Evolutionary conservation across 371 early-diverging fungal species (phyloP), one percentile per base, ranked within the genome.

Genomic region (Apophysomyces sp.): DNA sequence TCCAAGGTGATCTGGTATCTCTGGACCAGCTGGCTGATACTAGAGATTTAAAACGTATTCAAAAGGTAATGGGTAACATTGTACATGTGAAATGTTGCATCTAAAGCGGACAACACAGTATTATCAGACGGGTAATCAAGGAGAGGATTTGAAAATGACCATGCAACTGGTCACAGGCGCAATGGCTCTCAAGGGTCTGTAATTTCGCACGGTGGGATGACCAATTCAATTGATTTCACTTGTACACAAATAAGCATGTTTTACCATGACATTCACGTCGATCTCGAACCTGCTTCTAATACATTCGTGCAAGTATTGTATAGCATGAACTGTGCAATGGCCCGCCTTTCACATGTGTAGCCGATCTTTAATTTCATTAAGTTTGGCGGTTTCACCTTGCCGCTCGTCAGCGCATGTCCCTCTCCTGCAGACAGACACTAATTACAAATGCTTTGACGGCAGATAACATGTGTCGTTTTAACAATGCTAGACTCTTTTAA

Each of bases 1-100:
- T 83, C 21, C 40, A 81, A 57, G 82, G 81, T 12, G 73, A 80
- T 4, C 28, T 78, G 30, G 63, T 65, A n/a, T 44, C 78, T 13
- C 55, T 83, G 27, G 57, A 63, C n/a, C 51, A 69, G 5, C 30
- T 81, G 16, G 61, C 51, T 0, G 21, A 61, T 12, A 34, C 71
- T 0, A 63, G 52, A 28, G 77, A 80, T 55, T 27, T 80, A 15
- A 59, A 66, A 6, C 27, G 18, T 0, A 72, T 83, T 28, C 61
- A 67, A 73, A 75, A 78, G 63, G 82, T 78, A 37, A 57, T 0
- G 21, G 15, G 32, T 18, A 18, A 40, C 51, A 2, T 6, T 18
- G 9, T 0, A 4, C 3, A 44, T n/a, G 24, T 7, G 26, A 30
- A 2, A 24, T 11, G 13, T 49, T 12, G 4, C 12, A 12, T 16